phyloP scores from a whole-genome alignment of 768 basidiomycete species.

The Kwoniella mangroviensis region DNA sequence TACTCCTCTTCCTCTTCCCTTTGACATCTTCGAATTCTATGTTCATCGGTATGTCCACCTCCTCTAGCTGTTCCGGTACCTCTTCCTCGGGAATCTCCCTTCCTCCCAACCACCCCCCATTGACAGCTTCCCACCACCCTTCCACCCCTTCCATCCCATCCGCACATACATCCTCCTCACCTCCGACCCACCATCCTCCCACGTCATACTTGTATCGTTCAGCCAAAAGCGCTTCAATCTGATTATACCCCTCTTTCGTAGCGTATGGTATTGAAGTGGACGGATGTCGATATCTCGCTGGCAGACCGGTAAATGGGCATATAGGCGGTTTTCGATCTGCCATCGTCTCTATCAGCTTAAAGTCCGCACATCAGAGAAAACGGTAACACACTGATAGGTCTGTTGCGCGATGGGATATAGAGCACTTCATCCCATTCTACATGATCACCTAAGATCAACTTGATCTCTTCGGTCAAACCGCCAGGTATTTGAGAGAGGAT shows the following conservation, averaged over 20 bases:
- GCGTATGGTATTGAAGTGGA: constrained; percentile 79
- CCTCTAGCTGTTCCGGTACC: neutral
- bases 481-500: constrained; percentile 54
- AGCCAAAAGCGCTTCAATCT: constrained; percentile 66
- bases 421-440: constrained; percentile 64
- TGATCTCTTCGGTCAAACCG: constrained; percentile 67
- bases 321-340: constrained; percentile 69
- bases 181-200: constrained; percentile 48
- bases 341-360: neutral
- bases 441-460: constrained; percentile 82
- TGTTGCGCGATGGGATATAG: constrained; percentile 44
- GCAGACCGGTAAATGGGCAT: constrained; percentile 79
- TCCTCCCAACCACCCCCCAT: constrained; percentile 47
- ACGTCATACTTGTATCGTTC: constrained; percentile 73
- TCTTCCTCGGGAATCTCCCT: constrained; percentile 21
- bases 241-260: constrained; percentile 68
- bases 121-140: constrained; percentile 45
- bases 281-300: constrained; percentile 80
- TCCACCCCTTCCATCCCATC: constrained; percentile 42
- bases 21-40: neutral
- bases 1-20: constrained; percentile 12
- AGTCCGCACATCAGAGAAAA: neutral
- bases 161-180: constrained; percentile 48
- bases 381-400: constrained; percentile 35
- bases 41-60: constrained; percentile 6